phyloP scores from a whole-genome alignment of 2,329 filamentous ascomycete species.

The Lachnum nothofagi region DNA sequence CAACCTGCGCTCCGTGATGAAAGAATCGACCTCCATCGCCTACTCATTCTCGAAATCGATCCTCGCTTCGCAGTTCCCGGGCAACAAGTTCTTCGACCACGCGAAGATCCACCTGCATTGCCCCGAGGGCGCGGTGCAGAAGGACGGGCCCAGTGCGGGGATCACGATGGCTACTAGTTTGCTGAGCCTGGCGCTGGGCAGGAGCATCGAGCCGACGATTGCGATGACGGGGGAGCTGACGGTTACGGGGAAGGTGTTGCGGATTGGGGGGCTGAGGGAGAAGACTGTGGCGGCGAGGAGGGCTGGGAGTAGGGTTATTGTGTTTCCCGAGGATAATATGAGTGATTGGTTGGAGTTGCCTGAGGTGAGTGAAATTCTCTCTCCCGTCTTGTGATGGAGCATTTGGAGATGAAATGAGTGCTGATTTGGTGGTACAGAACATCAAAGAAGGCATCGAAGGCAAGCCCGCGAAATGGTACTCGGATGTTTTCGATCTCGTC shows the following conservation, averaged over 20 bases:
- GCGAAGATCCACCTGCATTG: slow-evolving; percentile 94
- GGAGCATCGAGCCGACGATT: slow-evolving; percentile 73
- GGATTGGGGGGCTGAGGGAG: slow-evolving; percentile 89
- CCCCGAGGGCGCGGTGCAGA: slow-evolving; percentile 90
- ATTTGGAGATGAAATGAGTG: slow-evolving; percentile 17
- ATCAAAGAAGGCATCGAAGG: slow-evolving; percentile 96
- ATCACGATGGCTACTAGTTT: slow-evolving; percentile 98
- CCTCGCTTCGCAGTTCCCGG: slow-evolving; percentile 76
- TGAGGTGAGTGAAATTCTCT: slow-evolving; percentile 60
- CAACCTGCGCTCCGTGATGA: slow-evolving; percentile 95
- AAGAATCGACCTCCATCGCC: slow-evolving; percentile 89
- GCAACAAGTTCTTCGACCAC: slow-evolving; percentile 94
- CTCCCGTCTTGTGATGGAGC: slow-evolving; percentile 5
- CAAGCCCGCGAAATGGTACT: slow-evolving; percentile 87
- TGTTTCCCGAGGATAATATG: slow-evolving; percentile 93
- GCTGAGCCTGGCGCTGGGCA: slow-evolving; percentile 76
- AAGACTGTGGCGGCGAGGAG: slow-evolving; percentile 94
- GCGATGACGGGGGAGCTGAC: slow-evolving; percentile 98
- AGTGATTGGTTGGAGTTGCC: slow-evolving; percentile 97
- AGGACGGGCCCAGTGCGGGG: slow-evolving; percentile 88
- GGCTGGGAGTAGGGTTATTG: slow-evolving; percentile 85
- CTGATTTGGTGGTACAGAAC: slow-evolving; percentile 59
- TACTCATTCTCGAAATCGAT: slow-evolving; percentile 93
- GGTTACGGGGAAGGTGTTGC: slow-evolving; percentile 89
- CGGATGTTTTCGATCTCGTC: slow-evolving; percentile 84